phyloP scores from a whole-genome alignment of 805 yeast genomes.

The Nakazawaea wyomingensis region DNA sequence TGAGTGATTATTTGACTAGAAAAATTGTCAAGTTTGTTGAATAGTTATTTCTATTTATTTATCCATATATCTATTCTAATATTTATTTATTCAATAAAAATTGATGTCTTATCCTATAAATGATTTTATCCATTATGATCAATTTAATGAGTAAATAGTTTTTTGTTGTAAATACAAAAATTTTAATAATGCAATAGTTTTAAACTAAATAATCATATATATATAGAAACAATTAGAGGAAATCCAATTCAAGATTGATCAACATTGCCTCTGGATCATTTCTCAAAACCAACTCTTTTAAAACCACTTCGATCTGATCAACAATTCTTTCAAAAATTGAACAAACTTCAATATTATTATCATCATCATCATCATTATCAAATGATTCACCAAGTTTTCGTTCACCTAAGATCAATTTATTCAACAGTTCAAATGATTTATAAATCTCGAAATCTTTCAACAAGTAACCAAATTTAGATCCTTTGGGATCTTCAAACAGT shows the following conservation, averaged over 20 bases:
- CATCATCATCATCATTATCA: too few species aligned
- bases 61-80: slow-evolving; percentile 3
- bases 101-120: background rate
- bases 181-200: too few species aligned
- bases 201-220: too few species aligned
- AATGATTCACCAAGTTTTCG: too few species aligned
- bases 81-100: too few species aligned
- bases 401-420: slow-evolving; percentile 32
- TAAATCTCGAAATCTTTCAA: slow-evolving; percentile 31
- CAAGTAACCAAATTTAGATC: slow-evolving; percentile 30
- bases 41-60: background rate
- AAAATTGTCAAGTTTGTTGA: slow-evolving; percentile 22
- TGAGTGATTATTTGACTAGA: slow-evolving; percentile 47
- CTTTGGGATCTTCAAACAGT: slow-evolving; percentile 45
- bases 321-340: slow-evolving; percentile 40
- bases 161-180: too few species aligned
- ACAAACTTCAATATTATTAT: slow-evolving; percentile 31
- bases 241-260: slow-evolving; percentile 42
- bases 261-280: slow-evolving; percentile 30
- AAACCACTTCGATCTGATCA: slow-evolving; percentile 33
- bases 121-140: background rate
- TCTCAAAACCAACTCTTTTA: slow-evolving; percentile 27
- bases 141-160: background rate
- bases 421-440: slow-evolving; percentile 36
- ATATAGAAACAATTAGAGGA: slow-evolving; percentile 24